Conservation (phyloP, 2,329 filamentous ascomycete species). For the Colletotrichum siamense region DNA sequence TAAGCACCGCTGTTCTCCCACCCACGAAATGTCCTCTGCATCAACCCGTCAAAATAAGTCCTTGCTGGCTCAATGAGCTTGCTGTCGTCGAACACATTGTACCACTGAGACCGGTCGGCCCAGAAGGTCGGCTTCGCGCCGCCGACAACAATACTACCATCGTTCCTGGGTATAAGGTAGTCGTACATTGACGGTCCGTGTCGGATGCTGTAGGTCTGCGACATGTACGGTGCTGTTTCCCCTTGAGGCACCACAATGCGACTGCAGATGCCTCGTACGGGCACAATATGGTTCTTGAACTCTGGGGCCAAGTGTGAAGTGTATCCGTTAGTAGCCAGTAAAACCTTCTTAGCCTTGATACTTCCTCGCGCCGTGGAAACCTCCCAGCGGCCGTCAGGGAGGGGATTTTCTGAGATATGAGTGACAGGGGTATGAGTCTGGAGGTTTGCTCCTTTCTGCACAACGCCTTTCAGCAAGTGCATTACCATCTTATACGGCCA, state of each 20-base stretch:
- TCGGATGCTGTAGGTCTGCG: slow-evolving; percentile 65
- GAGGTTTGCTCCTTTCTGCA: no score
- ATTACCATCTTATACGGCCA: no score
- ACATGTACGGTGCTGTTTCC: slow-evolving; percentile 36
- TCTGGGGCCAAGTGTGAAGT: no score
- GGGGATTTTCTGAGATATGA: no score
- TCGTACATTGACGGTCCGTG: slow-evolving; percentile 63
- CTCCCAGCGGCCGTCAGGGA: no score
- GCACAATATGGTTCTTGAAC: no score
- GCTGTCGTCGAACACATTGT: slow-evolving; percentile 50
- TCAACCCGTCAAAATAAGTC: slow-evolving; percentile 52
- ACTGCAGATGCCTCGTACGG: no score
- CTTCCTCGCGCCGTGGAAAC: no score
- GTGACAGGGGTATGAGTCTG: no score
- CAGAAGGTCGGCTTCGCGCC: slow-evolving; percentile 36
- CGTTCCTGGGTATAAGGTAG: slow-evolving; percentile 66
- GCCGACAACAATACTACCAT: slow-evolving; percentile 38
- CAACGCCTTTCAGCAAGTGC: no score
- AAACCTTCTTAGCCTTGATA: no score
- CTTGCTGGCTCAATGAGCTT: slow-evolving; percentile 45
- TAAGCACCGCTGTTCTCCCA: slow-evolving; percentile 50
- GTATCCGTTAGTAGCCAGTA: no score
- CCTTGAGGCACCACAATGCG: background rate
- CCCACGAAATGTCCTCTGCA: slow-evolving; percentile 51
- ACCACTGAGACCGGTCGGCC: slow-evolving; percentile 43